These are phyloP conservation scores for Hypoxylon trugodes DNA, from an alignment of 495 filamentous ascomycete genomes.

Conservation along the genomic window DNA sequence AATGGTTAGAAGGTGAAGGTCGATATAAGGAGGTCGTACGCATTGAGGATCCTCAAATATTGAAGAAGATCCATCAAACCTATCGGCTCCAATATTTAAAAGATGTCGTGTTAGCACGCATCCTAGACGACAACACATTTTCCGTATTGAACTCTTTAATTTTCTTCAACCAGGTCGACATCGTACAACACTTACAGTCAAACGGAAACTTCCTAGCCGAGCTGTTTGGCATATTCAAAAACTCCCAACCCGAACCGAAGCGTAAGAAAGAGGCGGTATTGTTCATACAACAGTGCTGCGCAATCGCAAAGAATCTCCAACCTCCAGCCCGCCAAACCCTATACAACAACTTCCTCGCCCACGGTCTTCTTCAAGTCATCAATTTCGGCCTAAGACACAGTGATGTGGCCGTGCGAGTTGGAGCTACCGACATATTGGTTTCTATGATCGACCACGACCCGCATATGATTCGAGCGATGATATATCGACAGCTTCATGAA, in stretches of 20 bases:
- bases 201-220: constrained; percentile 82
- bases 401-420: constrained; percentile 86
- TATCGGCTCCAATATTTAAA: constrained; percentile 98
- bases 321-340: constrained; percentile 78
- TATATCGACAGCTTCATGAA: constrained; percentile 89
- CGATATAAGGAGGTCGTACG: constrained; percentile 96
- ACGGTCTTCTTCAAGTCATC: constrained; percentile 89
- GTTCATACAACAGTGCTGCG: constrained; percentile 96
- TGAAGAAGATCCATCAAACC: constrained; percentile 92
- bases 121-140: constrained; percentile 97
- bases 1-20: constrained; percentile 87
- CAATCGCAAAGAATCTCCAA: constrained; percentile 93
- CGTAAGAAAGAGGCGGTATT: constrained; percentile 93
- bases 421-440: constrained; percentile 91
- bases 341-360: constrained; percentile 87
- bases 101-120: constrained; percentile 94
- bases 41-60: constrained; percentile 81
- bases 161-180: constrained; percentile 98
- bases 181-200: constrained; percentile 87
- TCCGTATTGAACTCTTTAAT: constrained; percentile 97
- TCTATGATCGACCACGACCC: constrained; percentile 97
- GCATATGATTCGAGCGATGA: constrained; percentile 88
- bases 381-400: constrained; percentile 86
- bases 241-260: constrained; percentile 66
- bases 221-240: constrained; percentile 87